Evolutionary conservation across 257 asterid genomes (phyloP).

Genomic region (Nicotiana knightiana): DNA sequence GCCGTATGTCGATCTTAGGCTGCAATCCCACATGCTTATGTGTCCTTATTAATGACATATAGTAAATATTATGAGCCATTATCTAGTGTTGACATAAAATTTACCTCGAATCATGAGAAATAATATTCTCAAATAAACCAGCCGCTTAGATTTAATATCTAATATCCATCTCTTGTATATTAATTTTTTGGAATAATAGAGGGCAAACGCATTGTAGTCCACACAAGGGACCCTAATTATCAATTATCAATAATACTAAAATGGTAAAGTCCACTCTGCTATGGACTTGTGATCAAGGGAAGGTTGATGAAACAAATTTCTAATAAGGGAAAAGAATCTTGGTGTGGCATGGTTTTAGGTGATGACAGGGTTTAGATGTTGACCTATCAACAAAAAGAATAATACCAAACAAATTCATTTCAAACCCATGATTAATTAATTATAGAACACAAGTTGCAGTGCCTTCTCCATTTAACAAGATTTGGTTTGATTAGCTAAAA

Average conservation of each 20-base stretch:
- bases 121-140: neutral
- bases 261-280: constrained; percentile 19
- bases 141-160: neutral
- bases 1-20: neutral
- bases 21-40: neutral
- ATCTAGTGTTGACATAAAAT: neutral
- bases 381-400: constrained; percentile 56
- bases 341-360: constrained; percentile 24
- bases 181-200: too few species aligned
- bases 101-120: too few species aligned
- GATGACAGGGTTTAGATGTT: constrained; percentile 54
- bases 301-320: neutral
- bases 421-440: constrained; percentile 26
- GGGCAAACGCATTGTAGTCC: too few species aligned
- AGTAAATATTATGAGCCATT: neutral
- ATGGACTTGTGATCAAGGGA: neutral
- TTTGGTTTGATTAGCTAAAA: neutral
- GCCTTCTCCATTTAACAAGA: neutral
- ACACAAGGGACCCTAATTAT: too few species aligned
- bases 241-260: neutral
- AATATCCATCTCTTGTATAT: too few species aligned
- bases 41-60: neutral
- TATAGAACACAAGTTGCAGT: constrained; percentile 23
- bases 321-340: constrained; percentile 16
- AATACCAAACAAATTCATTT: constrained; percentile 53